Conservation (phyloP, 2,329 filamentous ascomycete genomes). For the Fusarium drepaniforme region DNA sequence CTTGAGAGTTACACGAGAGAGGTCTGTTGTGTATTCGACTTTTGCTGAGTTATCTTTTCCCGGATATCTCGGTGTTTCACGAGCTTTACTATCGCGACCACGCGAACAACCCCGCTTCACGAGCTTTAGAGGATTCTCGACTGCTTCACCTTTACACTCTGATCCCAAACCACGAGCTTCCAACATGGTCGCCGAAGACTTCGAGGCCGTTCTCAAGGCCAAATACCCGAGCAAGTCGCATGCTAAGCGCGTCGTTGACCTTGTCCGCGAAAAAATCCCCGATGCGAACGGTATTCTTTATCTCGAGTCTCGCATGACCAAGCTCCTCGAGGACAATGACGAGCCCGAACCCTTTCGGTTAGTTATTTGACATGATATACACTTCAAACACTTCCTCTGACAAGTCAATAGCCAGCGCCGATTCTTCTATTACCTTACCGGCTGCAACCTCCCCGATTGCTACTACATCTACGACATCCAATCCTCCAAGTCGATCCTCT, state of each 20-base stretch:
- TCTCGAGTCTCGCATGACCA: conserved; percentile 85
- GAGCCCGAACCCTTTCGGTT: conserved; percentile 84
- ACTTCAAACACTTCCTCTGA: background rate
- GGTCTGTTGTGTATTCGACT: background rate
- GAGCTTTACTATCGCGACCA: background rate
- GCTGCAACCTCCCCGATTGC: conserved; percentile 83
- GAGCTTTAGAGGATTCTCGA: conserved; percentile 15
- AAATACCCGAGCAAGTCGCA: conserved; percentile 90
- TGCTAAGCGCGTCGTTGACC: conserved; percentile 84
- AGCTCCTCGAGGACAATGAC: conserved; percentile 91
- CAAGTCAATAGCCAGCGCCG: conserved; percentile 77
- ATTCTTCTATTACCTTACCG: conserved; percentile 95
- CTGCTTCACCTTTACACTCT: background rate
- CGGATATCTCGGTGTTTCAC: background rate
- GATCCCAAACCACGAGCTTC: background rate
- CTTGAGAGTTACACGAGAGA: background rate
- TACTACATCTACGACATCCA: conserved; percentile 85
- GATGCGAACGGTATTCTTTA: conserved; percentile 81
- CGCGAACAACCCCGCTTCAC: conserved; percentile 15
- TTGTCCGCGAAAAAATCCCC: conserved; percentile 76
- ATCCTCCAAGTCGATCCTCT: conserved; percentile 81
- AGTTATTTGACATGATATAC: background rate
- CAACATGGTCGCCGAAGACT: conserved; percentile 56
- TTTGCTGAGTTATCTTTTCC: background rate
- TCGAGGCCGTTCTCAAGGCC: conserved; percentile 66